These are phyloP conservation scores for Pythium phragmitis DNA, from an alignment of 352 stramenopile genomes.

Conservation along the genomic window DNA sequence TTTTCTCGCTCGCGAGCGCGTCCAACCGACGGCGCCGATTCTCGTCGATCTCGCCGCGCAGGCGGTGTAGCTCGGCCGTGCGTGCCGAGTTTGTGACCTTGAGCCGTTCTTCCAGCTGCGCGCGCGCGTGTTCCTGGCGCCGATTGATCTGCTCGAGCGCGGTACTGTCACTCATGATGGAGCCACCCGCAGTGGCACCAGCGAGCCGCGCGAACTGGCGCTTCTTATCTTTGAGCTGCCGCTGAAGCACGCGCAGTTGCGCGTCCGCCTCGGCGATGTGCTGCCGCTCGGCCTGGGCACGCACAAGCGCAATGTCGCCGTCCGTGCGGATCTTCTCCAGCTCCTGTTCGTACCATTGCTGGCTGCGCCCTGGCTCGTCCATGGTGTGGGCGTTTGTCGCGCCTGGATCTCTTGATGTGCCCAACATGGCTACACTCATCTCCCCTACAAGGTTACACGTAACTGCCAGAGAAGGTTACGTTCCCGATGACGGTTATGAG, in stretches of 20 bases:
- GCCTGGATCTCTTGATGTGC: background rate
- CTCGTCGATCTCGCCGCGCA: slow-evolving; percentile 48
- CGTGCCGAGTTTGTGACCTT: slow-evolving; percentile 43
- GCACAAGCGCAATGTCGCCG: slow-evolving; percentile 62
- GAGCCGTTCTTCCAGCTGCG: slow-evolving; percentile 80
- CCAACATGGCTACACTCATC: slow-evolving; percentile 6
- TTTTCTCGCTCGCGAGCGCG: slow-evolving; percentile 38
- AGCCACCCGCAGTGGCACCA: background rate
- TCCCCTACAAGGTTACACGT: too few species aligned
- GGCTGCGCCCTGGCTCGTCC: slow-evolving; percentile 22
- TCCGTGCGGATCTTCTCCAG: slow-evolving; percentile 87
- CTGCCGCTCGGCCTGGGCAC: slow-evolving; percentile 86
- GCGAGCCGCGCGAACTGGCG: slow-evolving; percentile 52
- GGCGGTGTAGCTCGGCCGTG: slow-evolving; percentile 53
- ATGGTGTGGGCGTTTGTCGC: background rate
- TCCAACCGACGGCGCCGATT: slow-evolving; percentile 42
- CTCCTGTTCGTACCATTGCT: slow-evolving; percentile 59
- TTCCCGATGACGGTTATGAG: too few species aligned
- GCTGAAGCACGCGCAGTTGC: slow-evolving; percentile 83
- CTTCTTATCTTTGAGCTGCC: slow-evolving; percentile 85
- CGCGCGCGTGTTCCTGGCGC: slow-evolving; percentile 45
- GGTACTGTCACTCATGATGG: slow-evolving; percentile 18
- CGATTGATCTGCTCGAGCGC: slow-evolving; percentile 32
- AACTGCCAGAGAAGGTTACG: too few species aligned
- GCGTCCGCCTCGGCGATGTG: slow-evolving; percentile 82